Percentiles rank a stretch among this genome's conserved stretches.
Evolutionary conservation across 768 basidiomycete species (phyloP).

Genomic region (Lactarius psammicola): DNA sequence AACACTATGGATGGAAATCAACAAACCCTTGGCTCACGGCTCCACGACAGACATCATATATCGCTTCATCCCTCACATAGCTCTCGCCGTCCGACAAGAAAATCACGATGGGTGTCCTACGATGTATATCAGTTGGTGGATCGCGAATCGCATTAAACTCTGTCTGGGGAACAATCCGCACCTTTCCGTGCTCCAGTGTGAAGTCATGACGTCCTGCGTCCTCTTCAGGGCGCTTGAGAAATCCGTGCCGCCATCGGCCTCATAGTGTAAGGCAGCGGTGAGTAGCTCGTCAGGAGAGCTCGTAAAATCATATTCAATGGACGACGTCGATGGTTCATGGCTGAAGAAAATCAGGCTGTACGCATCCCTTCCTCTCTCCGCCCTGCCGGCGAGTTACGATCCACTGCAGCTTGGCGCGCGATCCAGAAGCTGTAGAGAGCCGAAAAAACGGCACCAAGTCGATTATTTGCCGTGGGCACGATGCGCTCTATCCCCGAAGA

Average conservation of each 20-base stretch:
- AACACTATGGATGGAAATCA: neutral
- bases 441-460: slow-evolving; percentile 58
- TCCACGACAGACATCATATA: slow-evolving; percentile 44
- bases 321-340: slow-evolving; percentile 23
- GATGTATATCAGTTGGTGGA: slow-evolving; percentile 16
- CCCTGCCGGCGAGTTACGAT: slow-evolving; percentile 29
- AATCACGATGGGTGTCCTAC: slow-evolving; percentile 49
- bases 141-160: neutral
- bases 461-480: slow-evolving; percentile 40
- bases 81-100: slow-evolving; percentile 60
- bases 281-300: slow-evolving; percentile 48
- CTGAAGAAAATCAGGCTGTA: slow-evolving; percentile 57
- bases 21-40: slow-evolving; percentile 47
- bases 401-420: slow-evolving; percentile 45
- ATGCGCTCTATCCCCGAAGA: slow-evolving; percentile 44
- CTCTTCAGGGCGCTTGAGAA: slow-evolving; percentile 42
- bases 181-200: slow-evolving; percentile 52
- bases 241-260: slow-evolving; percentile 43
- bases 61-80: slow-evolving; percentile 36
- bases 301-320: slow-evolving; percentile 46
- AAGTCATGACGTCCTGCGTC: slow-evolving; percentile 42
- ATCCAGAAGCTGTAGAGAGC: slow-evolving; percentile 55
- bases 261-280: slow-evolving; percentile 37
- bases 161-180: slow-evolving; percentile 19
- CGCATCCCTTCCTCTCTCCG: slow-evolving; percentile 45